These are phyloP conservation scores for Corymbia calophylla DNA, from an alignment of 441 rosid species.

Conservation along the genomic window DNA sequence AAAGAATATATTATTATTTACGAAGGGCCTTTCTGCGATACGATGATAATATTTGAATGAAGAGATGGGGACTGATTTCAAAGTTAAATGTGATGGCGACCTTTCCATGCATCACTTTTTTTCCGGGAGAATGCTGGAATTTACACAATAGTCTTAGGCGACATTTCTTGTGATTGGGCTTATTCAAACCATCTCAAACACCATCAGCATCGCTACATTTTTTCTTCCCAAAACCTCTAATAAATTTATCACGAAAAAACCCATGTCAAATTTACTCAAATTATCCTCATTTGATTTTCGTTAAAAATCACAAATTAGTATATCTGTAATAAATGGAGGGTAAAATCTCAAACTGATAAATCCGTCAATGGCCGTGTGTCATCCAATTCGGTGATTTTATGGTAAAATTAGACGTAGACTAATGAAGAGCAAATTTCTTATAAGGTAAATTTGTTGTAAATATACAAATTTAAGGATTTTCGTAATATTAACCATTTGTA, in stretches of 20 bases:
- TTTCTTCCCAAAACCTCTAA: neutral
- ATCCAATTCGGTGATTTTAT: too few species aligned
- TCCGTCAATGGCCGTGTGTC: too few species aligned
- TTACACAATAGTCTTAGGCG: too few species aligned
- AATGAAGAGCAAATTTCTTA: too few species aligned
- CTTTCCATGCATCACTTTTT: neutral
- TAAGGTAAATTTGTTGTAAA: too few species aligned
- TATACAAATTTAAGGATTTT: too few species aligned
- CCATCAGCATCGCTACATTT: neutral
- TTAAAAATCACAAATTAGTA: too few species aligned
- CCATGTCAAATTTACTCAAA: too few species aligned
- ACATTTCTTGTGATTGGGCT: neutral
- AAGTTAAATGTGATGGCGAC: neutral
- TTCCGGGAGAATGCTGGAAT: neutral
- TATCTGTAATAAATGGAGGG: too few species aligned
- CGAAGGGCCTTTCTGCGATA: neutral
- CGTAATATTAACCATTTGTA: neutral
- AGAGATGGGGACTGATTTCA: neutral
- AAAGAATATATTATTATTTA: neutral
- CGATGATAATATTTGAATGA: neutral
- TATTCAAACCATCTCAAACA: neutral
- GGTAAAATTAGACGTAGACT: too few species aligned
- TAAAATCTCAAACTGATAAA: too few species aligned
- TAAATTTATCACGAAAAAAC: neutral
- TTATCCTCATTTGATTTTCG: too few species aligned